phyloP scores from a whole-genome alignment of 306 rosid genomes.

The Gillenia trifoliata region DNA sequence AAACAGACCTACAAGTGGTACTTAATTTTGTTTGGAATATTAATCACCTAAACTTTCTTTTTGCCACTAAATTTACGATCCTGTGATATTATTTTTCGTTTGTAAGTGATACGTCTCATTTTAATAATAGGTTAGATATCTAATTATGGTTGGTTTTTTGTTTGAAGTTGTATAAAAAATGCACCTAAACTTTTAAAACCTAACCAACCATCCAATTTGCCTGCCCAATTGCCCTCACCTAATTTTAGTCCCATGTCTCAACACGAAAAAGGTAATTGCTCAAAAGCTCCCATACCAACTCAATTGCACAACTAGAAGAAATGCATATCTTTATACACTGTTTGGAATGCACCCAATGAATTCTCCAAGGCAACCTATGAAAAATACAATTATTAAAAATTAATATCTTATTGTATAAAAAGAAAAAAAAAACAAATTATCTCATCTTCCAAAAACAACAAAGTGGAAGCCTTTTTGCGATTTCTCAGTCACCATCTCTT shows the following conservation, averaged over 20 bases:
- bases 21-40: too few relatives aligned
- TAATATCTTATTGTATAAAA: background rate
- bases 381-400: background rate
- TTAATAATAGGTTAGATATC: too few relatives aligned
- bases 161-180: too few relatives aligned
- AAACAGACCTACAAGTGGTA: too few relatives aligned
- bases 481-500: slow-evolving; percentile 46
- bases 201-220: too few relatives aligned
- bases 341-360: background rate
- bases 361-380: background rate
- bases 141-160: too few relatives aligned
- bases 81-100: too few relatives aligned
- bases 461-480: background rate
- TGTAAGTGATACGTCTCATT: too few relatives aligned
- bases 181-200: too few relatives aligned
- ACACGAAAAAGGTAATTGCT: background rate
- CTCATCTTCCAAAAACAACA: slow-evolving; percentile 13
- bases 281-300: background rate
- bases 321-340: background rate
- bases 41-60: too few relatives aligned
- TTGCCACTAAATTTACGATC: too few relatives aligned
- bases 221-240: background rate
- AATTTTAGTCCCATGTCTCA: background rate
- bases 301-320: background rate
- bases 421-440: background rate